A percentile compares a stretch with the other conserved stretches of the same genome.
phyloP scores from a whole-genome alignment of 345 rosid species.

The Punica granatum region DNA sequence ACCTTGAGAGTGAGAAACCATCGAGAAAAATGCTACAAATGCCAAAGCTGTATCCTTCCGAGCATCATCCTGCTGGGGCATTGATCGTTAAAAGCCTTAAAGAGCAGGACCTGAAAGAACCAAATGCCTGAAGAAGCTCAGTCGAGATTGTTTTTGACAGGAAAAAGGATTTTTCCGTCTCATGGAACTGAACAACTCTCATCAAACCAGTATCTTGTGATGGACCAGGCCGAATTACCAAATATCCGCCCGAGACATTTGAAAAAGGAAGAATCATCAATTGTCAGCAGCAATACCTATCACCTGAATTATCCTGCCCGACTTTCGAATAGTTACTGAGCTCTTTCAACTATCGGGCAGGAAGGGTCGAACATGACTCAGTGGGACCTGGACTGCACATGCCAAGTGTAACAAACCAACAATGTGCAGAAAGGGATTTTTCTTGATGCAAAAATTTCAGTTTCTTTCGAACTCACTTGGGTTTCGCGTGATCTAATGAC shows the following conservation, averaged over 20 bases:
- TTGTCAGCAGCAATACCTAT: background rate
- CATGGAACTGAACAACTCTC: background rate
- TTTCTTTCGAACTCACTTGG: background rate
- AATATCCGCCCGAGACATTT: background rate
- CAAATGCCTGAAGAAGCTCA: background rate
- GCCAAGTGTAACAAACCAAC: background rate
- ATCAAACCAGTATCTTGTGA: background rate
- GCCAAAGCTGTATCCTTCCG: background rate
- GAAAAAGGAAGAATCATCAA: background rate
- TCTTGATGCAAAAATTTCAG: background rate
- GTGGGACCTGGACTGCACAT: background rate
- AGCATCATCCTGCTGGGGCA: background rate
- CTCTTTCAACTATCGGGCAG: background rate
- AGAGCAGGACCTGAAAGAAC: background rate
- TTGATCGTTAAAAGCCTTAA: background rate
- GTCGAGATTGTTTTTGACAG: background rate
- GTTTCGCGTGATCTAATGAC: constrained; percentile 1
- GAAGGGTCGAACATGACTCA: background rate
- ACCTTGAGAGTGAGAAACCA: background rate
- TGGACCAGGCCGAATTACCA: background rate
- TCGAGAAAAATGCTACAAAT: background rate
- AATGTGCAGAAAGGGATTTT: background rate
- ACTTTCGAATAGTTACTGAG: background rate
- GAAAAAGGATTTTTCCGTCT: background rate
- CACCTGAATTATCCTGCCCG: background rate